Conservation (phyloP, 371 early-diverging fungal species). For the Haplosporangium sp. region DNA sequence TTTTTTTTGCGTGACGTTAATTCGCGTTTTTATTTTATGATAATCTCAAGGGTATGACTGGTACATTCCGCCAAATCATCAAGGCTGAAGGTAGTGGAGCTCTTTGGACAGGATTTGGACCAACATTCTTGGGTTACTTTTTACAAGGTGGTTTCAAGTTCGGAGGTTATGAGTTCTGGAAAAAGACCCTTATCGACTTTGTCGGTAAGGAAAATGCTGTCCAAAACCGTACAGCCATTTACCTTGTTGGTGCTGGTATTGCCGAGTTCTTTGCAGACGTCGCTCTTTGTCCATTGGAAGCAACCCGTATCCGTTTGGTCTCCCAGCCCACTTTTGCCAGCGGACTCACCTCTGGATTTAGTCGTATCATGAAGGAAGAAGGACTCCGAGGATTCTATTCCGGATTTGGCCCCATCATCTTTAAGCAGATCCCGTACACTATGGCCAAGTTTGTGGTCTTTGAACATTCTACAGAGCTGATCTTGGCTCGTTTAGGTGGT, state of each 20-base stretch:
- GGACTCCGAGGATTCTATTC: slow-evolving; percentile 83
- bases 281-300: slow-evolving; percentile 84
- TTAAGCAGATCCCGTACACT: slow-evolving; percentile 90
- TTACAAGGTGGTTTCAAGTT: slow-evolving; percentile 88
- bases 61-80: slow-evolving; percentile 85
- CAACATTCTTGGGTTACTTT: slow-evolving; percentile 89
- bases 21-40: not conserved
- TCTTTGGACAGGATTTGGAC: slow-evolving; percentile 87
- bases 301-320: slow-evolving; percentile 83
- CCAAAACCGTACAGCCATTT: slow-evolving; percentile 87
- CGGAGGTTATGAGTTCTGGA: slow-evolving; percentile 92
- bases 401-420: slow-evolving; percentile 81
- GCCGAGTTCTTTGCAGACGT: slow-evolving; percentile 96
- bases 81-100: slow-evolving; percentile 88
- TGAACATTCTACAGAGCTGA: slow-evolving; percentile 75
- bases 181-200: slow-evolving; percentile 80
- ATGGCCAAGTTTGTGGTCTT: slow-evolving; percentile 96
- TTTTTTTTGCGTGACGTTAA: not conserved
- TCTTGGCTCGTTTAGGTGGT: slow-evolving; percentile 51
- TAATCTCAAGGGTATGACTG: slow-evolving; percentile 59
- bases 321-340: slow-evolving; percentile 79
- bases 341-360: slow-evolving; percentile 74
- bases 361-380: slow-evolving; percentile 73
- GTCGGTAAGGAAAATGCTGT: slow-evolving; percentile 82
- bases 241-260: slow-evolving; percentile 84